Evolutionary conservation across 495 filamentous ascomycete species (phyloP), one percentile per base, ranked within the genome.

Genomic region (Penicillium maclennaniae): DNA sequence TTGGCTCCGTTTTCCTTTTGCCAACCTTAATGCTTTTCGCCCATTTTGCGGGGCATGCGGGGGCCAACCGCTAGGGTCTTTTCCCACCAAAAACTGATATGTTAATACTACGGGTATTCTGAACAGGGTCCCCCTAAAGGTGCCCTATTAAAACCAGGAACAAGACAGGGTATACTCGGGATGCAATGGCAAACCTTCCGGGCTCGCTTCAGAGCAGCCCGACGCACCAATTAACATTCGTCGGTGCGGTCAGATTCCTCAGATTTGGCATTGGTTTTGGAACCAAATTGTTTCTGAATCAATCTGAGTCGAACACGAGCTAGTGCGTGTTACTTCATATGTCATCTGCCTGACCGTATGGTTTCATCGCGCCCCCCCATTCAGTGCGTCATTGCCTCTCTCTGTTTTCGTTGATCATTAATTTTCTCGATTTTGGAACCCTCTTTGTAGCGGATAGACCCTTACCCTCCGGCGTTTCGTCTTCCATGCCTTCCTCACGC

Each of bases 311-410:
- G 9, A 34, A 34, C 27, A 36, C 8, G n/a, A 9, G 17, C 26
- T 52, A 56, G 52, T 43, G 49, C 41, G 61, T 64, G 58, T 49
- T 56, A 64, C 61, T 61, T 49, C 51, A 42, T 41, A 25, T 50
- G 54, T 53, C 49, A 38, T 25, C 27, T 55, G 36, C 16, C 40
- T 53, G 51, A 58, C 58, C 61, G 59, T 58, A 64, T 64, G 58
- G 61, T 64, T 59, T 54, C 61, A 61, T 64, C 49, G 58, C 7
- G 37, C 39, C 40, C 16, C 16, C 39, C 27, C 42, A 41, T 41
- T 54, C 44, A 41, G 21, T 41, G 34, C 28, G 45, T 15, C 39
- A 49, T 50, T 55, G n/a, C 48, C 51, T 38, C 14, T 41, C 47
- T 25, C 26, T 23, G 25, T 4, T 8, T 8, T 42, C 4, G n/a